A percentile compares a stretch with the other conserved stretches of the same genome.
phyloP scores from a whole-genome alignment of 306 rosid genomes.

The Citrullus amarus region DNA sequence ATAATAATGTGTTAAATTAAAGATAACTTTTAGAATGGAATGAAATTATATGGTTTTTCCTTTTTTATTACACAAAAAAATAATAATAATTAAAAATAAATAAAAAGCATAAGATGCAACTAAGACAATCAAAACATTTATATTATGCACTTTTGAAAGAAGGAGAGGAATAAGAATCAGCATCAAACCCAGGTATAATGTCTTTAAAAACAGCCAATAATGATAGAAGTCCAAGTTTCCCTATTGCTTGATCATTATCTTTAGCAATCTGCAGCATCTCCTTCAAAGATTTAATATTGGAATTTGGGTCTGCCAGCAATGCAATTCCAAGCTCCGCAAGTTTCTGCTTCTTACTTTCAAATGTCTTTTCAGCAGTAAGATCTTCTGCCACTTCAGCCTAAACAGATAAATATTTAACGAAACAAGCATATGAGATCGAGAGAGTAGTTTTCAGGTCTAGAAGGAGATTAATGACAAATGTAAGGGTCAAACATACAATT shows the following conservation, averaged over 20 bases:
- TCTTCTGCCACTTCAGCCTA: constrained; percentile 90
- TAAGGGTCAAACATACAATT: neutral
- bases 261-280: constrained; percentile 65
- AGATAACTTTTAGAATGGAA: too few relatives aligned
- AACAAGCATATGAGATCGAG: constrained; percentile 10
- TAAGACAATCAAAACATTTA: neutral
- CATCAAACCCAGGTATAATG: constrained; percentile 74
- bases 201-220: constrained; percentile 86
- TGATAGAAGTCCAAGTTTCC: constrained; percentile 84
- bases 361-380: constrained; percentile 68
- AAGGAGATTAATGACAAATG: neutral
- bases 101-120: neutral
- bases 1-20: too few relatives aligned
- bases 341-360: constrained; percentile 70
- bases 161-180: neutral
- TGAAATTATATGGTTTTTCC: too few relatives aligned
- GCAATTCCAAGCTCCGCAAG: constrained; percentile 91
- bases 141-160: neutral
- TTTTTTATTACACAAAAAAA: too few relatives aligned
- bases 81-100: too few relatives aligned
- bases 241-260: constrained; percentile 49
- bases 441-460: neutral
- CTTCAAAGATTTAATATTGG: constrained; percentile 70
- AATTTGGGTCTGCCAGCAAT: constrained; percentile 70
- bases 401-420: constrained; percentile 4